Evolutionary conservation across 2,329 filamentous ascomycete genomes (phyloP), one percentile per base, ranked within the genome.

Genomic region (Xylogone sp.): DNA sequence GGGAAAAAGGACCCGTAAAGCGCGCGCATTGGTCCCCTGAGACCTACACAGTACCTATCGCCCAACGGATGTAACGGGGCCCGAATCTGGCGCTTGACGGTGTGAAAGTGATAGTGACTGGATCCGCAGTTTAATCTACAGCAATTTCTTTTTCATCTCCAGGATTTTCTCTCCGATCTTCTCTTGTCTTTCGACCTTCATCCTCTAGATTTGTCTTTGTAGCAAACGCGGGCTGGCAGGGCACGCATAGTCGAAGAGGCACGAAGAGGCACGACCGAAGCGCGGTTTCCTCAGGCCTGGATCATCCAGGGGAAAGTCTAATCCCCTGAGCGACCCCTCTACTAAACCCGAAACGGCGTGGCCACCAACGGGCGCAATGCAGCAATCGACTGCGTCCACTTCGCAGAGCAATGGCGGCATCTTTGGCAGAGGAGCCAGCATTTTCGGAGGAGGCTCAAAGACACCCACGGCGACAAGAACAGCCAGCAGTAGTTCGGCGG

Each of bases 381-480:
- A 39, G 34, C 34, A 39, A 16, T 16, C 34, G n/a, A 39, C 34
- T 13, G 5, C 34, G 34, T 39, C 34, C 34, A 39, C 45, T 47
- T 19, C 24, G 24, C 45, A 16, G 22, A 44, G 16, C 43, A 47
- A 21, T 31, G 31, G 51, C 24, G 54, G 53, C 47, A 55, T 62
- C 45, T 62, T 61, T 51, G 54, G 56, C 20, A 27, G 24, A 27
- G 24, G 34, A 39, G n/a, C 34, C n/a, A 16, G 46, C 56, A 44
- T 55, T 24, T 50, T 47, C 24, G 51, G 51, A 27, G 48, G 48
- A 27, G 48, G 48, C n/a, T 62, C 50, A 49, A 64, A 60, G 49
- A 63, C 62, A 21, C 53, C 60, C 50, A 59, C 52, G 6, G 54
- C 60, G 19, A 59, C 59, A 21, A 57, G 62, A 43, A 62, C 63